Evolutionary conservation across 768 basidiomycete genomes (phyloP).

Genomic region (Termitomyces sp.): DNA sequence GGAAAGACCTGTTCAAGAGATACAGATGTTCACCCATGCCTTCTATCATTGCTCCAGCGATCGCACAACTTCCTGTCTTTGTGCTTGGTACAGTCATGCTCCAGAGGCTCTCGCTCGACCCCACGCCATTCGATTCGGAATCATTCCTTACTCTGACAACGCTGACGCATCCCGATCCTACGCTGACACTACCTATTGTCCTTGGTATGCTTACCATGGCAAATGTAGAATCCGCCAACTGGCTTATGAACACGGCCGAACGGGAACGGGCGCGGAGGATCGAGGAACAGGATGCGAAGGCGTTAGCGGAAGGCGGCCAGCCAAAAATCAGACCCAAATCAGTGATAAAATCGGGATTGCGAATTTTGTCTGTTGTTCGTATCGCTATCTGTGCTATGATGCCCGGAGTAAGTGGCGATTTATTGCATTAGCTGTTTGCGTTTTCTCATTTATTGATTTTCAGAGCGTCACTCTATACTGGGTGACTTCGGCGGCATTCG

Average conservation of each 20-base stretch:
- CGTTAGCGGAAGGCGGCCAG: constrained; percentile 42
- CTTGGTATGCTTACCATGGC: constrained; percentile 74
- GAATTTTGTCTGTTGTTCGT: constrained; percentile 57
- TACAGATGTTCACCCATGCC: constrained; percentile 54
- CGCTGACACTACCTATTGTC: constrained; percentile 62
- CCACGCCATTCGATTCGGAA: constrained; percentile 74
- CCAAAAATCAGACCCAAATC: constrained; percentile 38
- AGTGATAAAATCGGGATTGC: constrained; percentile 51
- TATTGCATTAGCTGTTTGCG: neutral
- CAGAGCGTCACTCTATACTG: constrained; percentile 74
- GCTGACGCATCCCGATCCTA: constrained; percentile 68
- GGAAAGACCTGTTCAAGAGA: constrained; percentile 56
- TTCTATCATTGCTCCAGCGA: constrained; percentile 57
- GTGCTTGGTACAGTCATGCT: constrained; percentile 61
- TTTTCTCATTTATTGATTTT: neutral
- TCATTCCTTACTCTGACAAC: constrained; percentile 73
- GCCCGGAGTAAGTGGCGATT: constrained; percentile 56
- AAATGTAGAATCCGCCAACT: constrained; percentile 74
- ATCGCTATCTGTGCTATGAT: constrained; percentile 66
- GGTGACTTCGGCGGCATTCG: constrained; percentile 73
- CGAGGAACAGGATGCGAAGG: constrained; percentile 45
- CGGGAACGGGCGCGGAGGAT: constrained; percentile 45
- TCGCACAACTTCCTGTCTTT: constrained; percentile 73
- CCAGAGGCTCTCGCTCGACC: constrained; percentile 47
- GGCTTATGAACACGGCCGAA: constrained; percentile 63